Evolutionary conservation across 179 eudicot species (phyloP).

Genomic region (Amaranthus tricolor): DNA sequence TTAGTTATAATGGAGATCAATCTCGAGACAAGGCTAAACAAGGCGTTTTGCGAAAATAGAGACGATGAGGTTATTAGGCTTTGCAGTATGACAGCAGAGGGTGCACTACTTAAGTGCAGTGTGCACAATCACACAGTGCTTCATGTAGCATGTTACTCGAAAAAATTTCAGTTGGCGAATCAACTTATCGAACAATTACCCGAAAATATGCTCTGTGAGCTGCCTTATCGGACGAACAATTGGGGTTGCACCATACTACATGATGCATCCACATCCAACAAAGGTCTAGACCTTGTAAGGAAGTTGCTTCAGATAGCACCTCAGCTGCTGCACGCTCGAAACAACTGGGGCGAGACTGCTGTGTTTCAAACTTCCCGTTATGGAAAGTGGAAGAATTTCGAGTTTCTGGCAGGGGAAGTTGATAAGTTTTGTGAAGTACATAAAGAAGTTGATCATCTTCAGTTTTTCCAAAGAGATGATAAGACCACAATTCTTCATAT

Average conservation of each 20-base stretch:
- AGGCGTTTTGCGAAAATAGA: neutral
- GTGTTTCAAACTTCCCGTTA: slow-evolving; percentile 17
- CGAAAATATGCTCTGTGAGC: neutral
- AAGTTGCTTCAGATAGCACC: slow-evolving; percentile 10
- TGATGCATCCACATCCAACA: slow-evolving; percentile 10
- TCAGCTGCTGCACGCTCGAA: neutral
- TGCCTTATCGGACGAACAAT: neutral
- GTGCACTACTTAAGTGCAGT: slow-evolving; percentile 9
- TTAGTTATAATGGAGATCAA: neutral
- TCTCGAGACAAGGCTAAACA: neutral
- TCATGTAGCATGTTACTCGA: neutral
- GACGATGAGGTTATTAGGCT: slow-evolving; percentile 2
- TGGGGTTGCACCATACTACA: slow-evolving; percentile 21
- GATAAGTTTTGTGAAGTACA: neutral
- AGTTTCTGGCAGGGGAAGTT: neutral
- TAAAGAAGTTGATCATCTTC: neutral
- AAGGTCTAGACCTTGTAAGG: slow-evolving; percentile 4
- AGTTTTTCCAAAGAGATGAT: slow-evolving; percentile 15
- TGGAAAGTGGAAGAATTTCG: neutral
- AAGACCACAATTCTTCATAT: slow-evolving; percentile 19
- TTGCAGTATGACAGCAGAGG: neutral
- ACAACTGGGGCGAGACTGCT: slow-evolving; percentile 18
- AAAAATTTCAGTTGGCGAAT: slow-evolving; percentile 15
- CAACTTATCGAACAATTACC: slow-evolving; percentile 15
- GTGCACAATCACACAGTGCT: slow-evolving; percentile 1